Evolutionary conservation across 305 asterid species (phyloP), one percentile per base, ranked within the genome.

Genomic region (Fraxinus paxiana): DNA sequence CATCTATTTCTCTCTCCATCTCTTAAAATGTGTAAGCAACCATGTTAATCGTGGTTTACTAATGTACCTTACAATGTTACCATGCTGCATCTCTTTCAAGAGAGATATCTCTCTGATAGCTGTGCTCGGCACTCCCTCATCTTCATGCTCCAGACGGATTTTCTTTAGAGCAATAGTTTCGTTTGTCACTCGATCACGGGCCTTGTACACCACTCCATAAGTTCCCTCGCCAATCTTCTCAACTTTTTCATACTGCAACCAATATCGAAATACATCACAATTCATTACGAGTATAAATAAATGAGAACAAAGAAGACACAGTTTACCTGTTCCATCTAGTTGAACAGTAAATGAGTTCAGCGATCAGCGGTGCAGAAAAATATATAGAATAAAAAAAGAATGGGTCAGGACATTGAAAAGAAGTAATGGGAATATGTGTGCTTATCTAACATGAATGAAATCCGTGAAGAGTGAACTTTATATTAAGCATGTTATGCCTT

Each of bases 181-280:
- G 87, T 96, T 96, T 20, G 99, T 94, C 65, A 81, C 65, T 59
- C 91, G 93, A 84, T 94, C 97, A 84, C 97, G 98, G 80, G 98
- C 99, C 91, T 96, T 96, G 88, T 94, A 96, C 35, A 96, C 99
- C 83, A 96, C 99, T 63, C 99, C 99, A 80, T 96, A 94, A 0
- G 98, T 96, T 82, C 98, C 99, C 88, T 94, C 99, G 2, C 99
- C 99, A 73, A 96, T 96, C 97, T 96, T 96, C 89, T 93, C 99
- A 88, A 96, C 97, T 70, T 96, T 96, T 79, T 96, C 98, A 84
- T 96, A 94, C 98, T 96, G 90, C 84, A 69, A 46, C 51, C 31
- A 9, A 69, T 12, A 20, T 15, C 13, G 17, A 67, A 2, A 37
- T 69, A 37, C 43, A 85, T 86, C 82, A 89, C 2, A 75, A 83